phyloP scores from a whole-genome alignment of 2,329 filamentous ascomycete genomes.

The Microsporum canis region DNA sequence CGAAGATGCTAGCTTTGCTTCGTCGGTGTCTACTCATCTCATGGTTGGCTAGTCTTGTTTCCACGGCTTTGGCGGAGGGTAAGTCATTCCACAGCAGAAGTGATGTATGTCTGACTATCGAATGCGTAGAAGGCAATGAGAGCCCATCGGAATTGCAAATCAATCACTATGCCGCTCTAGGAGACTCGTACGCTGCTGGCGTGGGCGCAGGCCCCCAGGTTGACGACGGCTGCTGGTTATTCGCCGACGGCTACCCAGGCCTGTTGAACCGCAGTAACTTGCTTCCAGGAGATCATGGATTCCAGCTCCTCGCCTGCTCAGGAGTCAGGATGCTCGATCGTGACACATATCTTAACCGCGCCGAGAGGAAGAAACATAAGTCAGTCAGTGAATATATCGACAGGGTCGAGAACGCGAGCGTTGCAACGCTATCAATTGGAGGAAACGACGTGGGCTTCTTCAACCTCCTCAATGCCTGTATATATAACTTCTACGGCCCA shows the following conservation, averaged over 20 bases:
- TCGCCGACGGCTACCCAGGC: slow-evolving; percentile 19
- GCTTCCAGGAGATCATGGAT: slow-evolving; percentile 10
- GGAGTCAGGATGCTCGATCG: slow-evolving; percentile 17
- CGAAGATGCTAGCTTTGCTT: not conserved
- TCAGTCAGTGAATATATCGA: slow-evolving; percentile 9
- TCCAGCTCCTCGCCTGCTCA: slow-evolving; percentile 20
- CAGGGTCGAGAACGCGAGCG: slow-evolving; percentile 10
- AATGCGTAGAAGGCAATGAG: not conserved
- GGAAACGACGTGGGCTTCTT: slow-evolving; percentile 19
- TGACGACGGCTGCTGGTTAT: slow-evolving; percentile 16
- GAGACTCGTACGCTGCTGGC: slow-evolving; percentile 22
- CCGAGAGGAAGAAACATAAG: slow-evolving; percentile 5
- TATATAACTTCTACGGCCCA: slow-evolving; percentile 18
- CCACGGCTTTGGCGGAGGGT: not conserved
- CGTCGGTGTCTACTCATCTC: not conserved
- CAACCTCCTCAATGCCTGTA: slow-evolving; percentile 20
- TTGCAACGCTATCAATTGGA: slow-evolving; percentile 10
- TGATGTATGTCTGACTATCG: not conserved
- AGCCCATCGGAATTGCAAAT: not conserved
- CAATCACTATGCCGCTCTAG: slow-evolving; percentile 17
- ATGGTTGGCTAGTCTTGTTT: not conserved
- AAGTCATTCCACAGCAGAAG: not conserved
- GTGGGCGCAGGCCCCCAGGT: slow-evolving; percentile 17
- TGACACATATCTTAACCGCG: slow-evolving; percentile 10
- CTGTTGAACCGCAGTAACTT: slow-evolving; percentile 15